Evolutionary conservation across 768 basidiomycete species (phyloP).

Genomic region (Serendipita indica): DNA sequence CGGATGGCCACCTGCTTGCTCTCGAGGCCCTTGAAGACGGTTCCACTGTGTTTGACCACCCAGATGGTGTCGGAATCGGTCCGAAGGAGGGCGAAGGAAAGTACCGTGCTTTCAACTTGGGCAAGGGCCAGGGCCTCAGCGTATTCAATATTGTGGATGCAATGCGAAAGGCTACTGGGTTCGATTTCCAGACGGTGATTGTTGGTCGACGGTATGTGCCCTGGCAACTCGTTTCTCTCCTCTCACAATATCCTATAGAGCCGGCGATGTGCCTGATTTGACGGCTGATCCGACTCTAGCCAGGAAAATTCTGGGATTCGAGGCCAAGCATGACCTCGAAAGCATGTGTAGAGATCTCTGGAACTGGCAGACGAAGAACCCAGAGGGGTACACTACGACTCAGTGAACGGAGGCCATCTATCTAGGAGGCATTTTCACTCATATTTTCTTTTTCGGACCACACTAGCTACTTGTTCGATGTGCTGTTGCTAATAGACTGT

Average conservation of each 20-base stretch:
- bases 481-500: background rate
- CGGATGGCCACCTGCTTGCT: slow-evolving; percentile 84
- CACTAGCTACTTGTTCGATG: no score
- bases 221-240: background rate
- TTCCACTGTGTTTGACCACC: slow-evolving; percentile 44
- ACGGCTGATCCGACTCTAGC: slow-evolving; percentile 89
- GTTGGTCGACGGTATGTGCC: slow-evolving; percentile 69
- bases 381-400: slow-evolving; percentile 39
- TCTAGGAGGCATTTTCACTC: no score
- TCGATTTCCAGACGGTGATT: slow-evolving; percentile 76
- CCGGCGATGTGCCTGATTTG: slow-evolving; percentile 91
- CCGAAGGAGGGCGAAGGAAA: slow-evolving; percentile 33
- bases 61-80: slow-evolving; percentile 16
- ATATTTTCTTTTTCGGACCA: no score
- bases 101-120: slow-evolving; percentile 94
- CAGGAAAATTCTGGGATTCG: slow-evolving; percentile 85
- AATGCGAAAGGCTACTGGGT: slow-evolving; percentile 83
- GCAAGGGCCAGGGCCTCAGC: slow-evolving; percentile 80
- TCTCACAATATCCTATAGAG: slow-evolving; percentile 40
- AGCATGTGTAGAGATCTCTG: slow-evolving; percentile 94
- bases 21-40: slow-evolving; percentile 61
- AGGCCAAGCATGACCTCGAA: slow-evolving; percentile 62
- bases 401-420: no score
- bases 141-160: slow-evolving; percentile 90
- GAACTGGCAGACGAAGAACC: slow-evolving; percentile 98